Percentiles rank a stretch among this genome's conserved stretches.
These are phyloP conservation scores for Naganishia vishniacii DNA, from an alignment of 768 basidiomycete genomes.

Conservation along the genomic window DNA sequence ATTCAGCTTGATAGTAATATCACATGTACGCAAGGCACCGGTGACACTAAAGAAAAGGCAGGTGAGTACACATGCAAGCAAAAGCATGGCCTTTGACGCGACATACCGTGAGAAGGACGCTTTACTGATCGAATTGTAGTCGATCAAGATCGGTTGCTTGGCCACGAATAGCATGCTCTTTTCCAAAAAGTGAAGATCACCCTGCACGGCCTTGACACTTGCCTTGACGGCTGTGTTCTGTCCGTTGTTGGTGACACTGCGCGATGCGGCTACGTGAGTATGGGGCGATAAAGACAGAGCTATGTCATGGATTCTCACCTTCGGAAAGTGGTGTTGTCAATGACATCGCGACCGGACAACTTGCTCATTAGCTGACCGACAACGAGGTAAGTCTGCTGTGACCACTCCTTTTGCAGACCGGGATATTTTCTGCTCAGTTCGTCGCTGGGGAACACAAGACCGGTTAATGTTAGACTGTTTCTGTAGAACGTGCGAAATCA, in stretches of 20 bases:
- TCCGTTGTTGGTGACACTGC: constrained; percentile 16
- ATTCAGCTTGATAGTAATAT: constrained; percentile 50
- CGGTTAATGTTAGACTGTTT: not conserved
- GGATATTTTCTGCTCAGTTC: constrained; percentile 52
- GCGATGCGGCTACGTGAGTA: no score
- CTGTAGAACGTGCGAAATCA: not conserved
- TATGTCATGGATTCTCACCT: not conserved
- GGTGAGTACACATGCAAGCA: not conserved
- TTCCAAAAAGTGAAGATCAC: constrained; percentile 95
- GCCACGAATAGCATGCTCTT: constrained; percentile 98
- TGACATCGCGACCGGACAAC: constrained; percentile 14
- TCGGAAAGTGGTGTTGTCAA: constrained; percentile 22
- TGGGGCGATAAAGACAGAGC: not conserved
- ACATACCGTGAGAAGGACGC: constrained; percentile 75
- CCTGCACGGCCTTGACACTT: constrained; percentile 92
- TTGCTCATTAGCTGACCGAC: constrained; percentile 85
- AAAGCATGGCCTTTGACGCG: not conserved
- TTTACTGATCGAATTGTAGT: constrained; percentile 81
- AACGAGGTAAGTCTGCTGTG: constrained; percentile 90
- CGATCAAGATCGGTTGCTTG: constrained; percentile 84
- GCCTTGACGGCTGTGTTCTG: constrained; percentile 63
- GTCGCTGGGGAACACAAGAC: constrained; percentile 35
- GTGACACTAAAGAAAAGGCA: constrained; percentile 59
- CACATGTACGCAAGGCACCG: constrained; percentile 56
- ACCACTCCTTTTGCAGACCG: constrained; percentile 88